phyloP scores from a whole-genome alignment of 805 yeast genomes.

The Myxozyma mucilagina region DNA sequence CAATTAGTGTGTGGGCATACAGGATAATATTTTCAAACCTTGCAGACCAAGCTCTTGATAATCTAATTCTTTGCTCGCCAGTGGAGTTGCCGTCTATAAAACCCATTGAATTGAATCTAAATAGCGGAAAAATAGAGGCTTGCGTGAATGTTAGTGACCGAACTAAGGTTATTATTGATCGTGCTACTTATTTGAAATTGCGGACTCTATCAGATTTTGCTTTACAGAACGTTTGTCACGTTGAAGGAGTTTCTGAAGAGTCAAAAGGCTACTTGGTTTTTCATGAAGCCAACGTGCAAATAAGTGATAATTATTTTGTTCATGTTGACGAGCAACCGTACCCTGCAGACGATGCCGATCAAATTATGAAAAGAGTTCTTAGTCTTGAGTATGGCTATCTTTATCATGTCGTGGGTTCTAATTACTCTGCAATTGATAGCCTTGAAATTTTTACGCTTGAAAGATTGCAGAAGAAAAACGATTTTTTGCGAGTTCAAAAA shows the following conservation, averaged over 20 bases:
- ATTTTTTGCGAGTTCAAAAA: neutral
- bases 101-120: neutral
- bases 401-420: neutral
- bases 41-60: neutral
- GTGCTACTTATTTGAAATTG: neutral
- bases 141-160: neutral
- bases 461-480: neutral
- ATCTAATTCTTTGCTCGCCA: neutral
- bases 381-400: neutral
- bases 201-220: neutral
- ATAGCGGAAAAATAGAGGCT: neutral
- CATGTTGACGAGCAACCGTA: neutral
- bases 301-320: neutral
- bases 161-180: neutral
- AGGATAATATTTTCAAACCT: neutral
- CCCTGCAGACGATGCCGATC: neutral
- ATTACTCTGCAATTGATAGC: neutral
- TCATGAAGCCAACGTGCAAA: neutral
- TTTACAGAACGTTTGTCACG: neutral
- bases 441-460: neutral
- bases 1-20: neutral
- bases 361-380: neutral
- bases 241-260: neutral
- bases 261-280: neutral
- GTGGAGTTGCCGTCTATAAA: neutral